Base-by-base conservation (phyloP, 2,329 filamentous ascomycete genomes). In the Neodidymelliopsis sp. region DNA sequence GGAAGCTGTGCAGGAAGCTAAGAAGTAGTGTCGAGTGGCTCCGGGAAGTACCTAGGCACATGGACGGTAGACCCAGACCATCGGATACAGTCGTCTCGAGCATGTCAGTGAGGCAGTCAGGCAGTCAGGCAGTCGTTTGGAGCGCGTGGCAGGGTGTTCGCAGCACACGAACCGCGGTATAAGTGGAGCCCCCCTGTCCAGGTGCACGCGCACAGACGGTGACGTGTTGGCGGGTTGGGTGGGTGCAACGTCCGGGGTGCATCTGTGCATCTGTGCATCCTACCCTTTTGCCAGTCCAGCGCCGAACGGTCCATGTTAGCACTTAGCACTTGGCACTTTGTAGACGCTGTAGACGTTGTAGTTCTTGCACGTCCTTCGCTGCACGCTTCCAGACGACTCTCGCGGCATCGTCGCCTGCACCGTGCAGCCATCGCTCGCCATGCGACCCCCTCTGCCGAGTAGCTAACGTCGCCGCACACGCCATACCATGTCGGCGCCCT, bases 401-500 rank as follows among this genome's bases (percentile, higher is more conserved):
- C 45, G 22, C 34, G 13, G 30, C 30, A 33, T 19, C 30, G 16
- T 33, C 16, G 30, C 44, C 39, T 47, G 49, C 54, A 40, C 40
- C 40, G 49, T 54, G 57, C 54, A 56, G 52, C 36, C 40, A 22
- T 53, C 41, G 40, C 33, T 55, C 51, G 63, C 63, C 52, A 70
- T 70, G 66, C 59, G 55, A 51, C 58, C 51, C 50, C 62, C 53
- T 57, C 57, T 48, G 48, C 59, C 44, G 44, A 49, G 43, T 39
- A 62, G 60, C 63, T 66, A 62, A 61, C 51, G 49, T 40, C 49
- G 58, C 47, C 29, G 6, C 6, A 52, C 35, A 35, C 49, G 20
- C 53, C 40, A 41, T 43, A 60, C 29, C 49, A 72, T 72, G 69
- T 67, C 67, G 37, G 56, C 52, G 6, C 64, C 66, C 48, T 64